Evolutionary conservation across 768 basidiomycete species (phyloP).

Genomic region (Auricularia sp.): DNA sequence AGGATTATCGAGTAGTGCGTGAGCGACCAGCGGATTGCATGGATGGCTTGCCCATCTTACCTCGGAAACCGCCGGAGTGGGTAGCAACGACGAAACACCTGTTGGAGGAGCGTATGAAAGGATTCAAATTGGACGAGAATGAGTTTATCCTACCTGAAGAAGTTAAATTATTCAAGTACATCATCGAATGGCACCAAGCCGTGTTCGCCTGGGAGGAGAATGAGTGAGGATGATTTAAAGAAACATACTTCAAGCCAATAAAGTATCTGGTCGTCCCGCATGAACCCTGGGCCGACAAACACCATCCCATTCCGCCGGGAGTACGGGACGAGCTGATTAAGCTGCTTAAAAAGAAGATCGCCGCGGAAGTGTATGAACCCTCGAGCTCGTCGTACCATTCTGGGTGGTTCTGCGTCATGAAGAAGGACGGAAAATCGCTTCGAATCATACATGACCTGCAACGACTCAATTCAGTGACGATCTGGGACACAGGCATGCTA

Average conservation of each 20-base stretch:
- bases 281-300: slow-evolving; percentile 1
- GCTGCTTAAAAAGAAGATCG: slow-evolving; percentile 25
- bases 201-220: slow-evolving; percentile 31
- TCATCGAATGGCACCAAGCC: neutral
- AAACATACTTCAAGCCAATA: slow-evolving; percentile 4
- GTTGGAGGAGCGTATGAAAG: slow-evolving; percentile 10
- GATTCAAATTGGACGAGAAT: slow-evolving; percentile 6
- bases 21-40: too few species aligned
- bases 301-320: slow-evolving; percentile 2
- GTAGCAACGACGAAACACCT: slow-evolving; percentile 3
- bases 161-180: slow-evolving; percentile 5
- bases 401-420: slow-evolving; percentile 29
- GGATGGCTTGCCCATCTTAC: neutral
- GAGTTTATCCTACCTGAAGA: slow-evolving; percentile 26
- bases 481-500: slow-evolving; percentile 15
- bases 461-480: slow-evolving; percentile 23
- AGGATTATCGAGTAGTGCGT: too few species aligned
- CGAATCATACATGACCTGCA: slow-evolving; percentile 27
- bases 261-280: slow-evolving; percentile 1
- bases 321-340: slow-evolving; percentile 13
- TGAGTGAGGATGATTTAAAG: slow-evolving; percentile 24
- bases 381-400: slow-evolving; percentile 29
- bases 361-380: slow-evolving; percentile 29
- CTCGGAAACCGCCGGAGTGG: neutral
- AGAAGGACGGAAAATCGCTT: slow-evolving; percentile 27